Evolutionary conservation across 2,329 filamentous ascomycete species (phyloP).

Genomic region (Penicillium griseofulvum): DNA sequence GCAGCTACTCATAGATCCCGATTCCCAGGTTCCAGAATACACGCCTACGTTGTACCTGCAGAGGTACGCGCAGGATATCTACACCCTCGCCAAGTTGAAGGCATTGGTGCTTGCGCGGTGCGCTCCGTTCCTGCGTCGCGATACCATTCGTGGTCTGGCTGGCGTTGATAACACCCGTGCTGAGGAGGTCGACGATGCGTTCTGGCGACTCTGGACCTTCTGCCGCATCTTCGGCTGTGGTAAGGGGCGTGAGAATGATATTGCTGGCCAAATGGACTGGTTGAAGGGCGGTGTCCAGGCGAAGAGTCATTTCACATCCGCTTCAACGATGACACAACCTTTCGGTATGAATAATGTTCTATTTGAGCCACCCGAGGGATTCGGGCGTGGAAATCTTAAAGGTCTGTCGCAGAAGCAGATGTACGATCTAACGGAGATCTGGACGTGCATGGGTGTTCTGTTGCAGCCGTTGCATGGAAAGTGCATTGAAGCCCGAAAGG

Average conservation of each 20-base stretch:
- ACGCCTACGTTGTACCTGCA: conserved; percentile 53
- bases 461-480: conserved; percentile 56
- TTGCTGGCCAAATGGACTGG: conserved; percentile 62
- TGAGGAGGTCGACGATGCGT: conserved; percentile 57
- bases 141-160: conserved; percentile 55
- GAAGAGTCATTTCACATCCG: conserved; percentile 39
- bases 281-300: conserved; percentile 57
- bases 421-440: conserved; percentile 64
- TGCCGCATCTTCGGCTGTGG: conserved; percentile 61
- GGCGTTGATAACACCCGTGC: conserved; percentile 47
- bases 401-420: conserved; percentile 57
- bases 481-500: conserved; percentile 53
- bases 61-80: conserved; percentile 53
- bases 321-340: conserved; percentile 49
- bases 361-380: conserved; percentile 57
- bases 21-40: conserved; percentile 52
- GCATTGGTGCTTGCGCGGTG: conserved; percentile 56
- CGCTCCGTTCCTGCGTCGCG: conserved; percentile 55
- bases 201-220: conserved; percentile 67
- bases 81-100: conserved; percentile 55
- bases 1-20: conserved; percentile 43
- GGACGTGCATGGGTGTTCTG: conserved; percentile 59
- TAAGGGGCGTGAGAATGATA: conserved; percentile 58
- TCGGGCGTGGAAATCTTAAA: conserved; percentile 55
- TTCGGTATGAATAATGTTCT: conserved; percentile 55